Evolutionary conservation across 768 basidiomycete genomes (phyloP).

Genomic region (Cytidiella melzeri): DNA sequence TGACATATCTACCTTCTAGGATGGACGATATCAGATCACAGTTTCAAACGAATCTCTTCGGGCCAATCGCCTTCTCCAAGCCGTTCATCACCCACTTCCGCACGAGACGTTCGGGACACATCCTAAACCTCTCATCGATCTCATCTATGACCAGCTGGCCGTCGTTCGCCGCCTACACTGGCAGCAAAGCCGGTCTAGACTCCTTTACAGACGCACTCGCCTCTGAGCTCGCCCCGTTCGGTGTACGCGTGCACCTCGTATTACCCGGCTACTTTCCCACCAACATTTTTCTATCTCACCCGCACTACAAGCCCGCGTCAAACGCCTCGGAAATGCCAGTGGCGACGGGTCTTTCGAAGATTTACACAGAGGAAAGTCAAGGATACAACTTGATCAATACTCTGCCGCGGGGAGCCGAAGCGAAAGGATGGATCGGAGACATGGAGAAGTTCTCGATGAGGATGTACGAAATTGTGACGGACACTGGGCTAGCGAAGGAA

Average conservation of each 20-base stretch:
- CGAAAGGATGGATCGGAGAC: not conserved
- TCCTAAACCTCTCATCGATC: slow-evolving; percentile 24
- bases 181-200: slow-evolving; percentile 24
- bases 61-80: slow-evolving; percentile 22
- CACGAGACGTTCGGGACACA: slow-evolving; percentile 20
- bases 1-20: not conserved
- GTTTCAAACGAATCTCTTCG: slow-evolving; percentile 26
- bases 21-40: slow-evolving; percentile 16
- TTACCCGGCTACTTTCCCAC: slow-evolving; percentile 27
- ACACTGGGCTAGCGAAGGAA: slow-evolving; percentile 1
- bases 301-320: not conserved
- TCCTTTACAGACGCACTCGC: slow-evolving; percentile 20
- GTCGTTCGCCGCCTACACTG: slow-evolving; percentile 21
- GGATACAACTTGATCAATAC: slow-evolving; percentile 9
- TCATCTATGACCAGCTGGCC: slow-evolving; percentile 14
- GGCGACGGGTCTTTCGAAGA: slow-evolving; percentile 1
- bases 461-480: slow-evolving; percentile 5
- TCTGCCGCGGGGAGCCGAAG: not conserved
- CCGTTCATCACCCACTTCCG: slow-evolving; percentile 23
- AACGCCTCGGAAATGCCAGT: not conserved
- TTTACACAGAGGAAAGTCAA: slow-evolving; percentile 17
- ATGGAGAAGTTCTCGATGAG: slow-evolving; percentile 1
- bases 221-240: slow-evolving; percentile 23
- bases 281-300: slow-evolving; percentile 13
- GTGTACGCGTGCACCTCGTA: slow-evolving; percentile 21